Evolutionary conservation across 2,329 filamentous ascomycete genomes (phyloP).

Genomic region (Beauveria sp.): DNA sequence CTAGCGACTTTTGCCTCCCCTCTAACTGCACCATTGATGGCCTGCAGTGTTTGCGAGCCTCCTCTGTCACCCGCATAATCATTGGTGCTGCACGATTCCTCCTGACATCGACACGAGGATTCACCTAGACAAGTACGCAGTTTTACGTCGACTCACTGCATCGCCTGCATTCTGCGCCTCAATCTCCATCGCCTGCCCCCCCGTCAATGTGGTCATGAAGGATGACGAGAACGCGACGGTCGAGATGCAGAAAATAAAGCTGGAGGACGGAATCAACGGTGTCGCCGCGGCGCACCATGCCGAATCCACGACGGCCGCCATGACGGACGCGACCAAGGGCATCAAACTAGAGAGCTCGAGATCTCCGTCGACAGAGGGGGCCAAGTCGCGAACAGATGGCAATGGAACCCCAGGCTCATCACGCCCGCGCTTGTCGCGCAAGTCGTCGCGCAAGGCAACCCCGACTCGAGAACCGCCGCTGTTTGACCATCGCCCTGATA

Average conservation of each 20-base stretch:
- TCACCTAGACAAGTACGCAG: neutral
- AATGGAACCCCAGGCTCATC: constrained; percentile 40
- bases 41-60: neutral
- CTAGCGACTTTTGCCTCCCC: constrained; percentile 9
- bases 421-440: constrained; percentile 65
- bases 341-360: constrained; percentile 4
- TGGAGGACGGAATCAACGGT: constrained; percentile 24
- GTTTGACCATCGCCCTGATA: constrained; percentile 69
- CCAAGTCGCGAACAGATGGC: constrained; percentile 41
- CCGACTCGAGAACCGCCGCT: constrained; percentile 53
- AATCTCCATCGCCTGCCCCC: neutral
- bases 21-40: constrained; percentile 1
- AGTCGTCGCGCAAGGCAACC: constrained; percentile 61
- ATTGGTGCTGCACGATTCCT: neutral
- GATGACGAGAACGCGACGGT: constrained; percentile 18
- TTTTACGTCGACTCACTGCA: neutral
- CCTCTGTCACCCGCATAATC: neutral
- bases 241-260: constrained; percentile 26
- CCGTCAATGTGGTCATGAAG: constrained; percentile 16
- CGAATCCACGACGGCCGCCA: neutral
- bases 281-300: neutral
- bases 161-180: neutral
- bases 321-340: neutral
- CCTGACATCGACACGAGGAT: neutral
- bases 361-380: constrained; percentile 23